These are phyloP conservation scores for Saturnispora quitensis DNA, from an alignment of 805 yeast species.

Conservation along the genomic window DNA sequence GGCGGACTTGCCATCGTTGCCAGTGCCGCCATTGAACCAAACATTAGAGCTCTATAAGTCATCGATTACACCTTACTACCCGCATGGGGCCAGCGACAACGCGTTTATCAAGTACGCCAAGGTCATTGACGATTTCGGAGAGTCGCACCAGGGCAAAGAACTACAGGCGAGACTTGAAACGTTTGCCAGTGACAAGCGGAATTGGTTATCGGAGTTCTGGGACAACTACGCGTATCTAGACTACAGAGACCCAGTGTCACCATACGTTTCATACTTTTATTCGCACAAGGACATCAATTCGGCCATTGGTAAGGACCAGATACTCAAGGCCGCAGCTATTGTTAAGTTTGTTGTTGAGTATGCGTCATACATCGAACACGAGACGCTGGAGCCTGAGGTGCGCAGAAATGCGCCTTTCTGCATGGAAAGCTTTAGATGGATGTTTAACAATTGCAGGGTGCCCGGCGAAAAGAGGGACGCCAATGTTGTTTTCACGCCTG, in stretches of 20 bases:
- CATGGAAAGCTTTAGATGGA: constrained; percentile 84
- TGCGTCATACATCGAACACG: constrained; percentile 54
- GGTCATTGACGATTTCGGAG: constrained; percentile 56
- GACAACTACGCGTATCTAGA: constrained; percentile 86
- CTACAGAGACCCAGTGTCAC: constrained; percentile 90
- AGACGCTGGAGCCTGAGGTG: constrained; percentile 74
- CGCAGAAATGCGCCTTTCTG: constrained; percentile 72
- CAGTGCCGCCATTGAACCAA: constrained; percentile 72
- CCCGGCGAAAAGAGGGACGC: constrained; percentile 63
- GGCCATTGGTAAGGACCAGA: constrained; percentile 49
- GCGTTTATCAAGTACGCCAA: constrained; percentile 35
- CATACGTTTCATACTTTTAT: constrained; percentile 86
- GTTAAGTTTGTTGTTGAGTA: constrained; percentile 60
- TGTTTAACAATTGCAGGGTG: constrained; percentile 84
- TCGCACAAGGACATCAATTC: constrained; percentile 64
- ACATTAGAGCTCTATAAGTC: constrained; percentile 63
- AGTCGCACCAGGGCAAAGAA: constrained; percentile 49
- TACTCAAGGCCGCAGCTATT: constrained; percentile 68
- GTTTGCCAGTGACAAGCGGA: constrained; percentile 51
- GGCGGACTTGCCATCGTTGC: constrained; percentile 66
- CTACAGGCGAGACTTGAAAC: constrained; percentile 58
- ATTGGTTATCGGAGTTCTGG: constrained; percentile 93
- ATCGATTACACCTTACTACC: constrained; percentile 61
- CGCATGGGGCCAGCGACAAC: constrained; percentile 38
- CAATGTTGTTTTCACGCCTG: constrained; percentile 37